Percentiles rank a stretch among this genome's conserved stretches.
These are phyloP conservation scores for Phytopythium helicoides DNA, from an alignment of 352 stramenopile species.

Conservation along the genomic window DNA sequence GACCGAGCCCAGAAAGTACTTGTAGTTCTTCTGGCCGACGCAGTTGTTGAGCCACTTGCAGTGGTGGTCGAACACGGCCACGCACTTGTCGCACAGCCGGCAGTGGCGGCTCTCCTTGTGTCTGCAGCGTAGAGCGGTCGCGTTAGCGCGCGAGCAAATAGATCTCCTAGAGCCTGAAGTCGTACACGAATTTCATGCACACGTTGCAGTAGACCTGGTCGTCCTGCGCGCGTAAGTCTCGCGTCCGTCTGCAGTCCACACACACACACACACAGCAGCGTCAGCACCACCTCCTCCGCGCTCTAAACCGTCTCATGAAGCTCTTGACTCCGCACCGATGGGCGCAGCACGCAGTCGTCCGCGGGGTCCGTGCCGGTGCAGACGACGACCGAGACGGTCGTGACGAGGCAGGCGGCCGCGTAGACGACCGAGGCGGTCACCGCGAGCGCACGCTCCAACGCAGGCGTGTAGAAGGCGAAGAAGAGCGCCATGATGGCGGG, in stretches of 20 bases:
- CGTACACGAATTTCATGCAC: slow-evolving; percentile 87
- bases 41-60: slow-evolving; percentile 98
- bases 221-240: slow-evolving; percentile 21
- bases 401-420: slow-evolving; percentile 43
- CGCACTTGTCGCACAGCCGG: slow-evolving; percentile 96
- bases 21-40: slow-evolving; percentile 88
- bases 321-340: slow-evolving; percentile 57
- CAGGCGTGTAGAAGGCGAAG: slow-evolving; percentile 78
- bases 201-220: slow-evolving; percentile 87
- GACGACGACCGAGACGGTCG: slow-evolving; percentile 44
- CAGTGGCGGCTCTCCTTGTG: slow-evolving; percentile 91
- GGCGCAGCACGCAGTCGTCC: slow-evolving; percentile 67
- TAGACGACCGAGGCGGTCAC: slow-evolving; percentile 62
- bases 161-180: neutral
- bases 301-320: too few species aligned
- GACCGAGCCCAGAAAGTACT: slow-evolving; percentile 76
- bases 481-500: slow-evolving; percentile 76
- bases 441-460: slow-evolving; percentile 45
- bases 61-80: slow-evolving; percentile 96
- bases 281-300: neutral
- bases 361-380: slow-evolving; percentile 79
- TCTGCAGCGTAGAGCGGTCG: slow-evolving; percentile 15
- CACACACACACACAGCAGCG: slow-evolving; percentile 1
- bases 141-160: neutral
- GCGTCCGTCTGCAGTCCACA: slow-evolving; percentile 24